phyloP scores from a whole-genome alignment of 2,329 filamentous ascomycete species.

The Pseudogymnoascus sp. region DNA sequence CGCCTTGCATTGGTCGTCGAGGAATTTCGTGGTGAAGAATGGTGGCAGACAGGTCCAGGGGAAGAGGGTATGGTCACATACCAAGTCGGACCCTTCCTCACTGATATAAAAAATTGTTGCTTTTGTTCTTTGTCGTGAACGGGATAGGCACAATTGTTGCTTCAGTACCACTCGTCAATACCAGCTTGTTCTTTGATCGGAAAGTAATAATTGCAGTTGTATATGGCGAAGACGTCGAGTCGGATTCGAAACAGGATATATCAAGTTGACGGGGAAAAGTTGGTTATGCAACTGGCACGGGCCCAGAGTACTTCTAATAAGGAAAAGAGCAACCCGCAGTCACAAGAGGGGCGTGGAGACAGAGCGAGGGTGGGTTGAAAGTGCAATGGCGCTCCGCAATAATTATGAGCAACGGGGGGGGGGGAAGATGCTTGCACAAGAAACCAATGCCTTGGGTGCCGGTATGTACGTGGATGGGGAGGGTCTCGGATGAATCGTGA shows the following conservation, averaged over 20 bases:
- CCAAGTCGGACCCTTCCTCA: conserved; percentile 3
- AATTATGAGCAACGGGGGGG: background rate
- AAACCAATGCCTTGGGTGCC: conserved; percentile 4
- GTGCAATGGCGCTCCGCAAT: background rate
- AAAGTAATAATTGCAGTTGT: background rate
- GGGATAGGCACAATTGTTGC: background rate
- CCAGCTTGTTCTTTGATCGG: conserved; percentile 4
- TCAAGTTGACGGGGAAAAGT: background rate
- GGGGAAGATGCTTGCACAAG: background rate
- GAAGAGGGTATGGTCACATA: conserved; percentile 6
- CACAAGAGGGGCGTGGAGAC: background rate
- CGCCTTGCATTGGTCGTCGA: background rate
- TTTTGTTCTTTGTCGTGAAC: background rate
- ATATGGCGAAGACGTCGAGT: conserved; percentile 3
- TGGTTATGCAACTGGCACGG: conserved; percentile 5
- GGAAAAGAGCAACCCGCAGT: background rate
- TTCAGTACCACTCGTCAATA: background rate
- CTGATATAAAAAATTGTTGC: background rate
- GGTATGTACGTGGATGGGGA: conserved; percentile 2
- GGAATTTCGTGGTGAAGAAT: background rate
- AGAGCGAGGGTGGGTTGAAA: background rate
- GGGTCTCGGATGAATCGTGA: conserved; percentile 6
- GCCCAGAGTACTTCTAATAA: conserved; percentile 6
- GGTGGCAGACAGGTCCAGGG: background rate
- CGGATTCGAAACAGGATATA: conserved; percentile 5